Percentiles rank a stretch among this genome's conserved stretches.
Evolutionary conservation across 768 basidiomycete genomes (phyloP).

Genomic region (Lenzites betulinus): DNA sequence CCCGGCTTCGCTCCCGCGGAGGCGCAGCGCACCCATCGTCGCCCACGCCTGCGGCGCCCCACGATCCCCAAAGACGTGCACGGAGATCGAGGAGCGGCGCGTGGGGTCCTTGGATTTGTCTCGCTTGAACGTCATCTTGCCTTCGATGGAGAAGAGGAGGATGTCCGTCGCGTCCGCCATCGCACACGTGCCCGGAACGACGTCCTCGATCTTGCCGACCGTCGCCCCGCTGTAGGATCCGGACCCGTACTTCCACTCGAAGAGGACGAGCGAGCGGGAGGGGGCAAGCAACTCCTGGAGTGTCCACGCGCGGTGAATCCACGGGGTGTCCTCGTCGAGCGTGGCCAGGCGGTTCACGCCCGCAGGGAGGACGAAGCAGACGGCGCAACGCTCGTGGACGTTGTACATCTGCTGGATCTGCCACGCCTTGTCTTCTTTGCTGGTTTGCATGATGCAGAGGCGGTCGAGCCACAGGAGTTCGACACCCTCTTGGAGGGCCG

Average conservation of each 20-base stretch:
- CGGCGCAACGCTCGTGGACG: slow-evolving; percentile 19
- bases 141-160: slow-evolving; percentile 4
- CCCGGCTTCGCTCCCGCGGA: slow-evolving; percentile 6
- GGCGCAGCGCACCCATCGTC: slow-evolving; percentile 10
- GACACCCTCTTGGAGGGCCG: neutral
- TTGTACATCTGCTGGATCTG: slow-evolving; percentile 26
- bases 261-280: slow-evolving; percentile 9
- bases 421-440: slow-evolving; percentile 22
- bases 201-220: neutral
- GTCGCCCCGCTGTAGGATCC: slow-evolving; percentile 5
- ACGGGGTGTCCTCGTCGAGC: slow-evolving; percentile 21
- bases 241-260: slow-evolving; percentile 6
- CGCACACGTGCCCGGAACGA: slow-evolving; percentile 4
- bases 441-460: slow-evolving; percentile 28
- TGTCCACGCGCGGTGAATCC: slow-evolving; percentile 27
- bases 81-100: neutral
- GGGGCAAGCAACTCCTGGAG: slow-evolving; percentile 24
- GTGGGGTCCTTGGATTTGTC: neutral
- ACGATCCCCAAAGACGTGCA: neutral
- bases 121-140: slow-evolving; percentile 4
- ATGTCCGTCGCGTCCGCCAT: slow-evolving; percentile 9
- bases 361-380: slow-evolving; percentile 24
- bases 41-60: slow-evolving; percentile 3
- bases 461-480: slow-evolving; percentile 26
- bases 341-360: slow-evolving; percentile 21